Conservation (phyloP, 495 filamentous ascomycete genomes). For the Cryomyces minteri region DNA sequence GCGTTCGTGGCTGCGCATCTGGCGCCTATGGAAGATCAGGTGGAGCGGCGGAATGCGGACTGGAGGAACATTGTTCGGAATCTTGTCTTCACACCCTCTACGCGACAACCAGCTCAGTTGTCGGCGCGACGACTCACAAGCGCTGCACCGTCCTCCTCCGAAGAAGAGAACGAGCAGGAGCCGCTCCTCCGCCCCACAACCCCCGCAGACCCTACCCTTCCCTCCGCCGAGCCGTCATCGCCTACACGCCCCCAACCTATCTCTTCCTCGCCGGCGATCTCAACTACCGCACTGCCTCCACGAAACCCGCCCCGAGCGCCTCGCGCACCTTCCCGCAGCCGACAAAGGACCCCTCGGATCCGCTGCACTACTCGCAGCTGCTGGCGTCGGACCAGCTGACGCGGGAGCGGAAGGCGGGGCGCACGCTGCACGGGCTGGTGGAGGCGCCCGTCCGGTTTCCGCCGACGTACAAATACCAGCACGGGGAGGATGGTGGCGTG, state of each 20-base stretch:
- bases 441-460: constrained; percentile 67
- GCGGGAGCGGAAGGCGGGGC: constrained; percentile 41
- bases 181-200: constrained; percentile 19
- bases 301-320: constrained; percentile 33
- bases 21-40: constrained; percentile 61
- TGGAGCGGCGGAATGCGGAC: constrained; percentile 57
- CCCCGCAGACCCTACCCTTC: too few relatives aligned
- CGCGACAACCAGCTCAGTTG: background rate
- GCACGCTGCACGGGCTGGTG: constrained; percentile 52
- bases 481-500: constrained; percentile 15
- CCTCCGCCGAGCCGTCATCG: background rate
- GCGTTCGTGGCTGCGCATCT: constrained; percentile 83
- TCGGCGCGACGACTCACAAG: background rate
- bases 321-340: constrained; percentile 41
- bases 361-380: constrained; percentile 39
- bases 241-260: constrained; percentile 54
- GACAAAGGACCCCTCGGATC: constrained; percentile 24
- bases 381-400: constrained; percentile 59
- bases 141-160: constrained; percentile 10
- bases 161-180: constrained; percentile 21
- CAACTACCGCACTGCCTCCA: constrained; percentile 71
- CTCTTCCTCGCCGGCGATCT: constrained; percentile 81
- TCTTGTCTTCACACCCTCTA: constrained; percentile 45
- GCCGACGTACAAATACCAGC: constrained; percentile 76
- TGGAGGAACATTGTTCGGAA: constrained; percentile 67